Percentiles rank a stretch among this genome's conserved stretches.
Conservation (phyloP, 176 grass and related monocot genomes). For the Cenchrus americanus region DNA sequence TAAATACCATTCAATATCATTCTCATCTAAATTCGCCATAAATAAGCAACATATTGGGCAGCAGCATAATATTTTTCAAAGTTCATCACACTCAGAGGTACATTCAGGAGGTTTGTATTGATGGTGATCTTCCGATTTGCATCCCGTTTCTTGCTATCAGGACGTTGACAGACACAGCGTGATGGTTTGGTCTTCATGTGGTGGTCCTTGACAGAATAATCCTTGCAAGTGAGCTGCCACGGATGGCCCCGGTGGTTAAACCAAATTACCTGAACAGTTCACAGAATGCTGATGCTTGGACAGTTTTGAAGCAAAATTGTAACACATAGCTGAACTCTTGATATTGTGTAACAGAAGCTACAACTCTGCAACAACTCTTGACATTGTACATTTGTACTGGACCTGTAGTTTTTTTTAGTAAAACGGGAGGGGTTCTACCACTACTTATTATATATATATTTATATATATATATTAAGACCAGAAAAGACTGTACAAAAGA, state of each 20-base stretch:
- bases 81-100: not conserved
- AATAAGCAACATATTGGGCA: not conserved
- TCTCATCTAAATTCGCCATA: not conserved
- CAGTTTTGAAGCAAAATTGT: not conserved
- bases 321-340: not conserved
- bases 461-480: too few species aligned
- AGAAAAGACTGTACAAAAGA: too few species aligned
- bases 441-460: too few species aligned
- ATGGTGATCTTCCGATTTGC: not conserved
- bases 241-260: not conserved
- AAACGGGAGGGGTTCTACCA: too few species aligned
- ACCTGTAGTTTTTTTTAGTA: too few species aligned
- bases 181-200: not conserved
- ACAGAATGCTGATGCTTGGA: too few species aligned
- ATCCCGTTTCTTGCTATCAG: not conserved
- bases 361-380: too few species aligned
- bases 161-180: not conserved
- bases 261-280: too few species aligned
- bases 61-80: not conserved
- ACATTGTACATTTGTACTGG: too few species aligned
- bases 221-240: slow-evolving; percentile 25
- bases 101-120: too few species aligned
- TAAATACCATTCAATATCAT: not conserved
- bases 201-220: slow-evolving; percentile 33
- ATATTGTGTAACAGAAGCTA: not conserved